Evolutionary conservation across 805 yeast species (phyloP), one percentile per base, ranked within the genome.

Genomic region (Wickerhamiella alocasiicola): DNA sequence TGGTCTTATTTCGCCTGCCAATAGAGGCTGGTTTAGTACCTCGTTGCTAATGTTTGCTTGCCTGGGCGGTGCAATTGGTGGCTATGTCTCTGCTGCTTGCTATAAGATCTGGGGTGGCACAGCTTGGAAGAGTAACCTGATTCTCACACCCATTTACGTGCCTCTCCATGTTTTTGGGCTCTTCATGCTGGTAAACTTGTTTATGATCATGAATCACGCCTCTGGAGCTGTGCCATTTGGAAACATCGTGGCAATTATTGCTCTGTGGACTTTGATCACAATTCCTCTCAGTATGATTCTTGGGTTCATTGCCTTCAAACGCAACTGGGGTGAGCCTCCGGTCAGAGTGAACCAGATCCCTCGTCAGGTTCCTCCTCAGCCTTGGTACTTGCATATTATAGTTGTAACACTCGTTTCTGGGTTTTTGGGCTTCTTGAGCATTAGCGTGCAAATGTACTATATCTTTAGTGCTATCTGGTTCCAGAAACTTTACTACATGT

Each of bases 151-250:
- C 36, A 24, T 76, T 1, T 57, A 85, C 31, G 85, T 91, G 31
- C 98, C 98, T n/a, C 85, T 88, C 16, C 46, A 66, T 12, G 65
- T 84, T 25, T 80, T 91, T 49, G 49, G 63, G 1, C 57, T 71
- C 6, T 77, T 91, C 49, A 50, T 83, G 19, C 66, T 76, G 43
- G 68, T 87, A 61, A 91, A 91, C 62, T 76, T 88, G 63, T 78
- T 87, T 61, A 69, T 91, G 55, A 71, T 87, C 34, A 70, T 68
- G 53, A 88, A 68, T 15, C 69, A 74, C 32, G 82, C 95, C 0
- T 84, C 96, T 0, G 97, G 96, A 36, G 96, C 96, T 1, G 83
- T 88, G 44, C 98, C 98, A 35, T 61, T 80, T 34, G 94, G 94
- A 15, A 84, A 95, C 15, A 75, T 91, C 77, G 55, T 78, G 36